Base-by-base conservation (phyloP, 306 rosid genomes). In the Vigna nakashimae region DNA sequence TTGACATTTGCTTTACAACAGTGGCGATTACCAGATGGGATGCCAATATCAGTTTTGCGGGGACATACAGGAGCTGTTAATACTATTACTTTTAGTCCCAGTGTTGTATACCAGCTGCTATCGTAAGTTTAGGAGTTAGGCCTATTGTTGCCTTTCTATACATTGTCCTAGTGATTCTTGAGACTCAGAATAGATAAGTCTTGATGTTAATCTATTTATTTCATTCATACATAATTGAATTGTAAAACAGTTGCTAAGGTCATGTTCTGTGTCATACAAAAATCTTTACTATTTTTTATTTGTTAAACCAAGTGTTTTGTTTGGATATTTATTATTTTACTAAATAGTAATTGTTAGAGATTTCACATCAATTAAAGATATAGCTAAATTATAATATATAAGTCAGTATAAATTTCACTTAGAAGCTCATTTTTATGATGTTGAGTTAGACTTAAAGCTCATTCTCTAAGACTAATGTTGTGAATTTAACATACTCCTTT, bases 1-100 rank as follows among this genome's bases (percentile, higher is more conserved):
- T 58, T 80, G 65, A 70, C 56, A 77, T 77, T 81, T 67, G 62
- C 76, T 16, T 77, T 64, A 22, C 67, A 81, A 71, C 84, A 93
- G 98, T 93, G 98, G 98, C 94, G 96, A 80, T 85, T 93, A 85
- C 94, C 94, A 34, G 94, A 93, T 83, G 98, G 98, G 75, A 73
- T 85, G 88, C 94, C 94, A 6, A 88, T 93, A 77, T 93, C 98
- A 32, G 94, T 93, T 81, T 89, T 93, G 76, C 89, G 91, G 78
- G 98, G 98, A 48, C 98, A 93, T 85, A 87, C 84, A 30, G 94
- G 93, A 48, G 89, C 91, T 74, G 98, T 93, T 73, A 93, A 92
- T 83, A 89, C 98, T 49, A 93, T 93, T 71, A 91, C 91, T 64
- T 93, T 93, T 79, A 93, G 97, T 87, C 98, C 98, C 68, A 89